Percentiles rank a stretch among this genome's conserved stretches.
phyloP scores from a whole-genome alignment of 2,329 filamentous ascomycete species.

The Xylaria sp. region DNA sequence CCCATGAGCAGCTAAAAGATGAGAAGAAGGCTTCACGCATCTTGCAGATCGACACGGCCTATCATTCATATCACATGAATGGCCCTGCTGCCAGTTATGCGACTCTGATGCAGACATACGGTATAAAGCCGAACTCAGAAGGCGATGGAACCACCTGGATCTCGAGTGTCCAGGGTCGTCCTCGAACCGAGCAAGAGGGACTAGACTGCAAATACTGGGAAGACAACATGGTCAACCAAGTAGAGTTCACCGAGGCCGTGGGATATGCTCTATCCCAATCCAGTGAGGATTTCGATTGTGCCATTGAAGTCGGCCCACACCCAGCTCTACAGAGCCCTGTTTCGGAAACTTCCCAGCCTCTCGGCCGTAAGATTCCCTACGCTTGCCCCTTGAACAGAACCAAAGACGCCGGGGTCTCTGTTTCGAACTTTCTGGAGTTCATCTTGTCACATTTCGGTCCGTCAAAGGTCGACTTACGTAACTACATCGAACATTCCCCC shows the following conservation, averaged over 20 bases:
- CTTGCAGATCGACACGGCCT: constrained; percentile 58
- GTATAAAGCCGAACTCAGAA: constrained; percentile 43
- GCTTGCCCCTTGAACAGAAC: constrained; percentile 40
- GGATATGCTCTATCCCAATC: constrained; percentile 39
- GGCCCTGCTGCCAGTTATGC: constrained; percentile 51
- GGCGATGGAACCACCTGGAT: constrained; percentile 52
- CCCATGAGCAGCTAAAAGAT: constrained; percentile 37
- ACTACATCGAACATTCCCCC: constrained; percentile 43
- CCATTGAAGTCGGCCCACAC: constrained; percentile 49
- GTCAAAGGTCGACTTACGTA: constrained; percentile 32
- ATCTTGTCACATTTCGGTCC: constrained; percentile 45
- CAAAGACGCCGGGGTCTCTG: constrained; percentile 41
- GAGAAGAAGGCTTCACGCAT: constrained; percentile 50
- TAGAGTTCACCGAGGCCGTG: constrained; percentile 54
- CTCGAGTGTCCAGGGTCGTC: constrained; percentile 54
- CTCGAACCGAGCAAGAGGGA: constrained; percentile 35
- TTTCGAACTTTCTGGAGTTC: constrained; percentile 46
- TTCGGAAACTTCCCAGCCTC: constrained; percentile 40
- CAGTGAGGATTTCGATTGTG: constrained; percentile 44
- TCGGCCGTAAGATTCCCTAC: constrained; percentile 42
- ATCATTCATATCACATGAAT: constrained; percentile 62
- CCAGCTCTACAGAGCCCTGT: constrained; percentile 46
- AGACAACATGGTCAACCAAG: constrained; percentile 56
- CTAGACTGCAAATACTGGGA: constrained; percentile 53
- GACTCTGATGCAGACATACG: constrained; percentile 45